Base-by-base conservation (phyloP, 2,329 filamentous ascomycete species). In the Septoria linicola region DNA sequence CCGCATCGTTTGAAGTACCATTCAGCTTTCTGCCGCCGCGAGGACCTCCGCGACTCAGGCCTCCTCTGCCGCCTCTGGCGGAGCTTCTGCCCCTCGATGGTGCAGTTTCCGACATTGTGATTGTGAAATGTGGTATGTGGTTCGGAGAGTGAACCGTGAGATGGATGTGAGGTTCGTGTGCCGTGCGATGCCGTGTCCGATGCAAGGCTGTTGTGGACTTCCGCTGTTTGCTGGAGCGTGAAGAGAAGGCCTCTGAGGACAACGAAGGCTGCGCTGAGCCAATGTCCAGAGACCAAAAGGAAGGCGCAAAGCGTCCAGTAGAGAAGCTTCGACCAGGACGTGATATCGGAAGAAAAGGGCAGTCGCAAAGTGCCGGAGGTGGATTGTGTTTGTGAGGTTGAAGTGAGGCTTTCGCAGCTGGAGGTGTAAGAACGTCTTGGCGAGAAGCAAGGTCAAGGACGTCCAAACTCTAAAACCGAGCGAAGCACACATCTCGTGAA, bases 41-140 rank as follows among this genome's bases (percentile, higher is more conserved):
- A 51, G 73, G 68, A 41, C 72, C 73, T 35, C 69, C 68, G 72
- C 81, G 77, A 69, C 76, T 74, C 75, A 82, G 78, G 68, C 80
- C 78, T 66, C 86, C 87, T 73, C 87, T 83, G 69, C 89, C 90
- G 70, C 91, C 91, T 73, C 92, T 87, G 74, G 85, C 81, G 72
- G 89, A 87, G 77, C 89, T 89, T 82, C 93, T 87, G 76, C 92
- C 91, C 77, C 92, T 89, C 62, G 79, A 84, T 76, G 88, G 84
- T 73, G 84, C 81, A 71, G 87, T 81, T 82, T 97, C 92, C 81
- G 93, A 95, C 93, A 97, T 97, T 77, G 71, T 74, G 60, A 48
- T 48, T 57, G 53, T 61, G 49, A 10, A 23, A 27, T 60, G 45
- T 41, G 44, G 35, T 53, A 44, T 52, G 31, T 34, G 42, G 45